These are phyloP conservation scores for Fraxinus velutina DNA, from an alignment of 305 asterid species.

Conservation along the genomic window DNA sequence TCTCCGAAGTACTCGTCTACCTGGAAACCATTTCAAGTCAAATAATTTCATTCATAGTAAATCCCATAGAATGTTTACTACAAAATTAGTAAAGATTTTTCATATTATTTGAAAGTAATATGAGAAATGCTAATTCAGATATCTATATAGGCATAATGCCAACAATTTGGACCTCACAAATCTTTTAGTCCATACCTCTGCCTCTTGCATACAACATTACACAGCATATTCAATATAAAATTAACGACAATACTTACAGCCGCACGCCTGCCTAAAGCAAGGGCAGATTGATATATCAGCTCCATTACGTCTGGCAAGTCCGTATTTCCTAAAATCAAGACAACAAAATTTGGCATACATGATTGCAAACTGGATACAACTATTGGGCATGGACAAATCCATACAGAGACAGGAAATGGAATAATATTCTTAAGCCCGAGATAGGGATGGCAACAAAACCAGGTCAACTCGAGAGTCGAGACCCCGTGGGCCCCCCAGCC, in stretches of 20 bases:
- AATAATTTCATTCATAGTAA: background rate
- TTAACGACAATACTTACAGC: conserved; percentile 56
- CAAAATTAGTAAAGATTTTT: background rate
- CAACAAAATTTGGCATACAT: conserved; percentile 11
- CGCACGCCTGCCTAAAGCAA: conserved; percentile 67
- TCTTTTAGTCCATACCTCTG: background rate
- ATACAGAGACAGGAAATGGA: conserved; percentile 6
- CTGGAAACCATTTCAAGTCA: conserved; percentile 39
- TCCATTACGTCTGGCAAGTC: conserved; percentile 99
- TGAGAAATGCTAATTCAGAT: background rate
- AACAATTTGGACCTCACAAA: background rate
- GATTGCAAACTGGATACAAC: conserved; percentile 1
- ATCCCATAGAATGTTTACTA: background rate
- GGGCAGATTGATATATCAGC: conserved; percentile 74
- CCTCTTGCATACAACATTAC: background rate
- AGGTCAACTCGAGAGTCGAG: background rate
- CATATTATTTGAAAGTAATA: background rate
- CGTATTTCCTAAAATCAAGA: conserved; percentile 51
- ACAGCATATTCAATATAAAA: background rate
- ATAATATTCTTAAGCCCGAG: background rate
- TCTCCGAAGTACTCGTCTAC: conserved; percentile 81
- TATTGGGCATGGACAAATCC: background rate
- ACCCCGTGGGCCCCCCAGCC: background rate
- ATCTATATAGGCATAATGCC: background rate
- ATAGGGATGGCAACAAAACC: background rate